phyloP scores from a whole-genome alignment of 2,329 filamentous ascomycete species.

The Didymella arachidicola region DNA sequence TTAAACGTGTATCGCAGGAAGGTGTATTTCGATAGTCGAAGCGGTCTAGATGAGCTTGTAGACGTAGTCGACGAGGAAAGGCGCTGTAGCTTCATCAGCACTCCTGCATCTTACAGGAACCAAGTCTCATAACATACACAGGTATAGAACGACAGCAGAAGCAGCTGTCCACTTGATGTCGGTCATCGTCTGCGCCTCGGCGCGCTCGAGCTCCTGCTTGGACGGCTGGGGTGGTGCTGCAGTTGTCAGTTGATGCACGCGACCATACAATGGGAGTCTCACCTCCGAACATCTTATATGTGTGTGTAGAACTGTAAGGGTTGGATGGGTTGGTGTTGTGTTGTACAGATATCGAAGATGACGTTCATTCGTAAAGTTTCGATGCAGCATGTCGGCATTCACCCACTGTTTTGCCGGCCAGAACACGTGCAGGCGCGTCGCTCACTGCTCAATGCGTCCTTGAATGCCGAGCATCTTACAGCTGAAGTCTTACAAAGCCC shows the following conservation, averaged over 20 bases:
- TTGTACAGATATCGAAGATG: constrained; percentile 21
- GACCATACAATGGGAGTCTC: neutral
- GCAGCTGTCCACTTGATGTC: constrained; percentile 73
- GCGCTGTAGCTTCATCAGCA: constrained; percentile 51
- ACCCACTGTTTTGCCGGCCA: constrained; percentile 19
- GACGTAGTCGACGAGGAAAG: constrained; percentile 63
- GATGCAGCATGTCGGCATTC: constrained; percentile 21
- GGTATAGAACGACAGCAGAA: constrained; percentile 73
- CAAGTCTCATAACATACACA: constrained; percentile 69
- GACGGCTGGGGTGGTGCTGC: constrained; percentile 74
- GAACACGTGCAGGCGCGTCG: constrained; percentile 17
- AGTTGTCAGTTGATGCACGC: neutral
- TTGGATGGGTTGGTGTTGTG: constrained; percentile 3
- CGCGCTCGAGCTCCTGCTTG: constrained; percentile 69
- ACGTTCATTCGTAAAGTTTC: constrained; percentile 26
- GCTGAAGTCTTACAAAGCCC: neutral
- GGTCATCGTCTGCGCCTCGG: constrained; percentile 70
- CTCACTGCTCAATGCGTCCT: neutral
- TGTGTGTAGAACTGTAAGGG: constrained; percentile 17
- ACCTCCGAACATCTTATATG: constrained; percentile 66
- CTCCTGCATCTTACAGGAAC: no score
- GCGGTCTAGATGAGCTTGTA: constrained; percentile 58
- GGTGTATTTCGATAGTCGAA: neutral
- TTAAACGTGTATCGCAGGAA: constrained; percentile 5
- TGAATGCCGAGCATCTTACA: neutral